Base-by-base conservation (phyloP, 1,284 basidiomycete species). In the Mycena sp. region DNA sequence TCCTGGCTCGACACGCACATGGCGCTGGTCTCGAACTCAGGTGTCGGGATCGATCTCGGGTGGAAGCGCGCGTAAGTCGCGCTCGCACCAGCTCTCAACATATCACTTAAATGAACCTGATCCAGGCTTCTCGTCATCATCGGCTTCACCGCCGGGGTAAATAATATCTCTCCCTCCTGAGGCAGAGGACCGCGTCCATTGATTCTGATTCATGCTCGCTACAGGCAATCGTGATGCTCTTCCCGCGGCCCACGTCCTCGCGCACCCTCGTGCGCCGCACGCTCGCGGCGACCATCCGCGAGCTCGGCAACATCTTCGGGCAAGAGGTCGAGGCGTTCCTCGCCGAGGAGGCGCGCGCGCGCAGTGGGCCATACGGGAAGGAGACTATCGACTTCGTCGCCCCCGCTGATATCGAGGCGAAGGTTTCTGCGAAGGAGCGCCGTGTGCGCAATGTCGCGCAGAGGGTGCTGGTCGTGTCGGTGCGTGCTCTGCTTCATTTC, bases 161-260 rank as follows among this genome's bases (percentile, higher is more conserved):
- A 77, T 72, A n/a, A 12, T 6, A 23, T 14, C n/a, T 30, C 21
- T 12, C n/a, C n/a, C n/a, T n/a, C 10, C 32, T 43, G 43, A 35
- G 30, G 12, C 19, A 12, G 29, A 1, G 46, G 32, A 7, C 26
- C 16, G 17, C 14, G 21, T 23, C 48, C 35, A 35, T 2, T 50
- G 10, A n/a, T 25, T 29, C 37, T 28, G 51, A 55, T 32, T 30
- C 55, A 16, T 28, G 21, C 19, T 30, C 43, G n/a, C 9, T n/a
- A 11, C 45, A 80, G 78, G 78, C 78, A 58, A 76, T 82, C 35
- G 76, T 79, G 14, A 82, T 82, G 80, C 65, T 82, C 49, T 80
- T 81, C 67, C 80, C 80, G 4, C 74, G 73, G n/a, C 78, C 78
- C 4, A 76, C 74, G 10, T 81, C 80, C 0, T 72, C 77, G 26